These are phyloP conservation scores for Arabidopsis hybrid DNA, from an alignment of 441 rosid species.

Conservation along the genomic window DNA sequence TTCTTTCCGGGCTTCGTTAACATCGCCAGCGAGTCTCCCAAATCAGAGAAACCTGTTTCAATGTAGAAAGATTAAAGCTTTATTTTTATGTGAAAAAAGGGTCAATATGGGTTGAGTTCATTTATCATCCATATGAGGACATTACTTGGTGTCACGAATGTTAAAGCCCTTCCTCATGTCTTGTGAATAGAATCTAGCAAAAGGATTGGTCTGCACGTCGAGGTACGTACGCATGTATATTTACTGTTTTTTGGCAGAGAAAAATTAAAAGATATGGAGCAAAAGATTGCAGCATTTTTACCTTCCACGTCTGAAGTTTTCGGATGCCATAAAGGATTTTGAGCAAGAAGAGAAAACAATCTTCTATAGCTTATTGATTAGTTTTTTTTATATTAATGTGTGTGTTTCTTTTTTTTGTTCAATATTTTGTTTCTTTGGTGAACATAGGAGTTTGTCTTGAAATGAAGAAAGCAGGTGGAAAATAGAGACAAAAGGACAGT, in stretches of 20 bases:
- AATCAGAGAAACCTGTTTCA: slow-evolving; percentile 42
- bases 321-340: slow-evolving; percentile 34
- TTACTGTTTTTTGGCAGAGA: slow-evolving; percentile 1
- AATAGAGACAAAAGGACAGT: slow-evolving; percentile 22
- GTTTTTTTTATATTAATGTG: background rate
- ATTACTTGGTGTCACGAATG: slow-evolving; percentile 43
- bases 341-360: background rate
- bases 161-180: slow-evolving; percentile 11
- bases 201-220: slow-evolving; percentile 43
- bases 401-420: too few species aligned
- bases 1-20: slow-evolving; percentile 49
- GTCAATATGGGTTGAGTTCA: slow-evolving; percentile 22
- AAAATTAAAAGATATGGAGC: background rate
- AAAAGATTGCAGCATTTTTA: slow-evolving; percentile 29
- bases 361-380: slow-evolving; percentile 5
- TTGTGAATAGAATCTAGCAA: slow-evolving; percentile 25
- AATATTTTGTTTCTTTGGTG: background rate
- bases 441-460: slow-evolving; percentile 29
- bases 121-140: slow-evolving; percentile 31
- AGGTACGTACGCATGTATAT: slow-evolving; percentile 5
- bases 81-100: background rate
- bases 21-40: slow-evolving; percentile 43
- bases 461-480: slow-evolving; percentile 29
- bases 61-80: background rate
- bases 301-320: slow-evolving; percentile 28